Base-by-base conservation (phyloP, 345 rosid genomes). In the Eucalyptus camaldulensis region DNA sequence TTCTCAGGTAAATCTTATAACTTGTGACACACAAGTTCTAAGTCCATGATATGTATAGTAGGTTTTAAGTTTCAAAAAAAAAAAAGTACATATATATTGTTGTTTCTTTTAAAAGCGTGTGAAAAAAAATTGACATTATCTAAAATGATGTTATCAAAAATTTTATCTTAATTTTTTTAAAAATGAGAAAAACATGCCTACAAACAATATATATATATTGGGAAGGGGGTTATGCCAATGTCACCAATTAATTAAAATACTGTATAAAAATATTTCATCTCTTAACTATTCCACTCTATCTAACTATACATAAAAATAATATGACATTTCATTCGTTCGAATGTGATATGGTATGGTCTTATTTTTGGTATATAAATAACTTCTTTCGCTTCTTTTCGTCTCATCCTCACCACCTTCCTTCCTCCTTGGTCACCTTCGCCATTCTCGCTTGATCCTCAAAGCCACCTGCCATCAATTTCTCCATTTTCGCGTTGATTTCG, bases 101-200 rank as follows among this genome's bases (percentile, higher is more conserved):
- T 1, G 0, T 60, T 60, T 60, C n/a, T 67, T 17, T 31, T 8
- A 8, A 31, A 33, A 21, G 45, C 0, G 0, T 6, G 8, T 21
- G 44, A 37, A 37, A 33, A 33, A 33, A 17, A 17, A 31, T 69
- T 6, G 43, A 33, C 8, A 69, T 10, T 5, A 69, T 69, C 13
- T 5, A 37, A 69, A 3, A 16, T 22, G 8, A 21, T 37, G 10
- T 76, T 40, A 37, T 21, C 5, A 21, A 37, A 37, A 37, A 3
- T 0, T 1, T 76, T 40, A 76, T 40, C 15, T 21, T 69, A 10
- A 37, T 37, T 10, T 8, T 37, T 2, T 76, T 10, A 6, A 21
- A 76, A 37, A 76, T 0, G 2, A 6, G 8, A 76, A 40, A 76
- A 76, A 10, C 5, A 37, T 76, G 44, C 27, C 0, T 76, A 19